Conservation (phyloP, 2,329 filamentous ascomycete genomes). For the Cercospora sp. region DNA sequence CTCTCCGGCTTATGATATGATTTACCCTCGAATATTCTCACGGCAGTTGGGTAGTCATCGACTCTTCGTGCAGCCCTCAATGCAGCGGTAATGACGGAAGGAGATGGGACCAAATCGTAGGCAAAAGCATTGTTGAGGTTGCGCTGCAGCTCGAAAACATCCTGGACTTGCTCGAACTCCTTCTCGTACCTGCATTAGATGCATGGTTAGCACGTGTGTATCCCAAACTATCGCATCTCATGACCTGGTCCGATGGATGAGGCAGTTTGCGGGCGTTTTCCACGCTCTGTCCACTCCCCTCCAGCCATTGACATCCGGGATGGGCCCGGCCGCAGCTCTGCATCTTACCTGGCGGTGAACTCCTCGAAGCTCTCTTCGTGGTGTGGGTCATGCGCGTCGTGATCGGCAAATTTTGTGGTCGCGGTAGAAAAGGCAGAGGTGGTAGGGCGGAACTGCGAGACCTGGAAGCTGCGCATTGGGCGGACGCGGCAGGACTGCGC, state of each 20-base stretch:
- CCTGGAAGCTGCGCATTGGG: conserved; percentile 29
- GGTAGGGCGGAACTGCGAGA: conserved; percentile 32
- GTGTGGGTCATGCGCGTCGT: conserved; percentile 57
- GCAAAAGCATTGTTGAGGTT: conserved; percentile 99
- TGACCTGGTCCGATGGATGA: conserved; percentile 21
- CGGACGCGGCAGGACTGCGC: conserved; percentile 27
- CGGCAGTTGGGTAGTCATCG: conserved; percentile 97
- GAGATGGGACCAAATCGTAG: conserved; percentile 97
- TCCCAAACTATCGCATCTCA: conserved; percentile 10
- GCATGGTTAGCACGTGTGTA: conserved; percentile 19
- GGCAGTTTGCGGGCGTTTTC: conserved; percentile 33
- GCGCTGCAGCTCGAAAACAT: conserved; percentile 97
- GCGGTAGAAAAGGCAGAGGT: conserved; percentile 52
- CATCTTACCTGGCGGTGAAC: conserved; percentile 86
- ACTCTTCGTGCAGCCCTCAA: conserved; percentile 92
- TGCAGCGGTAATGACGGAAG: conserved; percentile 85
- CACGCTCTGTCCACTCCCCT: neutral
- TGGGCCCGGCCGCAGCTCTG: neutral
- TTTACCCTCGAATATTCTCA: conserved; percentile 96
- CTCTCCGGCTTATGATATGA: neutral
- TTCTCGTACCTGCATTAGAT: conserved; percentile 83
- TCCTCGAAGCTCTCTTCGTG: conserved; percentile 98
- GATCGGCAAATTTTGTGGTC: conserved; percentile 42
- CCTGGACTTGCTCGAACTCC: conserved; percentile 95
- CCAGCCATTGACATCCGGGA: conserved; percentile 20